Percentiles rank a stretch among this genome's conserved stretches.
These are phyloP conservation scores for Schizosaccharomyces octosporus DNA, from an alignment of 805 yeast species.

Conservation along the genomic window DNA sequence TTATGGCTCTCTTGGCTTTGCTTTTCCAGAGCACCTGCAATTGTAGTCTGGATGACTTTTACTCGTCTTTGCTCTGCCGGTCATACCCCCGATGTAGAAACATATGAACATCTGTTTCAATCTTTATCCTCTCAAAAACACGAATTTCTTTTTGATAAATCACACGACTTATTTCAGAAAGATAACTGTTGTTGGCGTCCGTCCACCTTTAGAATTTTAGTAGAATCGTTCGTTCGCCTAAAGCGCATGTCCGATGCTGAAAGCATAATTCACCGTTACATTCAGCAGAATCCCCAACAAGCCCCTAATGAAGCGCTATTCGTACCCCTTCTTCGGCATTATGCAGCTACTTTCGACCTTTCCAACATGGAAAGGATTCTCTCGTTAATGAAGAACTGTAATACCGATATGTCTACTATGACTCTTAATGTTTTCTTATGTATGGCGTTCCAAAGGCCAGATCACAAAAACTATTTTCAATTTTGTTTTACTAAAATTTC, in stretches of 20 bases:
- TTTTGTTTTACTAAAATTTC: not conserved
- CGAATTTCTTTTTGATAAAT: not conserved
- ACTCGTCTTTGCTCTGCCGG: not conserved
- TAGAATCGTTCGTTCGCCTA: not conserved
- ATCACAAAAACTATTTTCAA: too few species aligned
- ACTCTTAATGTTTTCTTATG: too few species aligned
- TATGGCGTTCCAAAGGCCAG: too few species aligned
- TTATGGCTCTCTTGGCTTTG: not conserved
- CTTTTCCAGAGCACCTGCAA: not conserved
- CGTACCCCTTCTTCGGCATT: too few species aligned
- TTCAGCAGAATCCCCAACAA: not conserved
- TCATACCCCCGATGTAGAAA: not conserved
- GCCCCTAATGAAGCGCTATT: not conserved
- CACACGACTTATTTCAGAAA: not conserved
- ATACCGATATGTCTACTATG: too few species aligned
- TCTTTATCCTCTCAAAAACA: not conserved
- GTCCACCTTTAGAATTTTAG: not conserved
- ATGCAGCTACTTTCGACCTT: too few species aligned
- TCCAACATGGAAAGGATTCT: too few species aligned
- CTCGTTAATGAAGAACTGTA: too few species aligned
- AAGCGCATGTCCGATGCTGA: not conserved
- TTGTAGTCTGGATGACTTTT: not conserved
- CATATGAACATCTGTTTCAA: not conserved
- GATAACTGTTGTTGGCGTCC: not conserved
- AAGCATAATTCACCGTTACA: not conserved